A percentile compares a stretch with the other conserved stretches of the same genome.
These are phyloP conservation scores for Flaveria sonorensis DNA, from an alignment of 129 eudicot genomes.

Conservation along the genomic window DNA sequence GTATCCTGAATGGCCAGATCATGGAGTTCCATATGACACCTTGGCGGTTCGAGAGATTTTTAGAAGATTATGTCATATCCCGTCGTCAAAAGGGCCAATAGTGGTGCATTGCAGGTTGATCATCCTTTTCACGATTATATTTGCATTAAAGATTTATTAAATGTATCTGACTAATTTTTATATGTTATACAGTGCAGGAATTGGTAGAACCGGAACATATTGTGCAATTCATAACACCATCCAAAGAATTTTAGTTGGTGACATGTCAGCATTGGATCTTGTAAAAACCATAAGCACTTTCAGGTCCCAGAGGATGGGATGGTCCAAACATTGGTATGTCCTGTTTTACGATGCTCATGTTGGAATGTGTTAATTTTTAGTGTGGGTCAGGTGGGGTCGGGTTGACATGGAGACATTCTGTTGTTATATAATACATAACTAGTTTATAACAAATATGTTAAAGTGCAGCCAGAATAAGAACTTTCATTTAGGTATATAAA, in stretches of 20 bases:
- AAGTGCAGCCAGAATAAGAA: background rate
- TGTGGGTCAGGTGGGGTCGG: background rate
- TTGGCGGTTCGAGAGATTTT: slow-evolving; percentile 84
- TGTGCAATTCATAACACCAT: slow-evolving; percentile 82
- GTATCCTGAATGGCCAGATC: slow-evolving; percentile 99
- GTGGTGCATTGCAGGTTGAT: slow-evolving; percentile 97
- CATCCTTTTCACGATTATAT: slow-evolving; percentile 4
- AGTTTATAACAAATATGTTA: background rate
- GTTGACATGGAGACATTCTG: background rate
- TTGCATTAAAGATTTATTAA: slow-evolving; percentile 17
- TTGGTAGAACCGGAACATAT: slow-evolving; percentile 97
- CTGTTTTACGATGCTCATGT: slow-evolving; percentile 3
- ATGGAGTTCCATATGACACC: slow-evolving; percentile 85
- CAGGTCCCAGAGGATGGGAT: slow-evolving; percentile 88
- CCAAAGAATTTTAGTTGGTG: slow-evolving; percentile 80
- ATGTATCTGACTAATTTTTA: slow-evolving; percentile 26
- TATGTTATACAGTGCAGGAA: slow-evolving; percentile 78
- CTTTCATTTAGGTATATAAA: background rate
- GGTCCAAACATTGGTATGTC: slow-evolving; percentile 85
- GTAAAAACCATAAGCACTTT: slow-evolving; percentile 60
- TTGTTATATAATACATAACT: background rate
- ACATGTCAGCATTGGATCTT: slow-evolving; percentile 89
- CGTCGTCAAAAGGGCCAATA: slow-evolving; percentile 79
- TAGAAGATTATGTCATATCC: slow-evolving; percentile 53
- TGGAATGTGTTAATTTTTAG: background rate